Conservation (phyloP, 2,329 filamentous ascomycete species). For the Lecanicillium sp. region DNA sequence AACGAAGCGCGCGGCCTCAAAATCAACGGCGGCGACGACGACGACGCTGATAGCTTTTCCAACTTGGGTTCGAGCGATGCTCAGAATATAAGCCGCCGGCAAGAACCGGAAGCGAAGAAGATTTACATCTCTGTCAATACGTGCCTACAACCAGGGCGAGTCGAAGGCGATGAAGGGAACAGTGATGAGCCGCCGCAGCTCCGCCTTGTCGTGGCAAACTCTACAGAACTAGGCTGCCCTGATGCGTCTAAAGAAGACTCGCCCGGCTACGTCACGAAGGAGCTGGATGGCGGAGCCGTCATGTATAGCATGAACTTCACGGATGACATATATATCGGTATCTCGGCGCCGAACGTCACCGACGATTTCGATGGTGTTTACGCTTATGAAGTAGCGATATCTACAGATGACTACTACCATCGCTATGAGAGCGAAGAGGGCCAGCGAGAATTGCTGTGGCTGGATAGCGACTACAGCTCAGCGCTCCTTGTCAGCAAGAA, state of each 20-base stretch:
- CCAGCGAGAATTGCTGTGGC: constrained; percentile 56
- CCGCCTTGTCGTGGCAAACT: constrained; percentile 66
- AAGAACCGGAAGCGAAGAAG: constrained; percentile 27
- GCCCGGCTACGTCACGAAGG: constrained; percentile 20
- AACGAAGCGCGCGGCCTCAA: constrained; percentile 10
- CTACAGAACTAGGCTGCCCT: constrained; percentile 21
- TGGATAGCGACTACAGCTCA: constrained; percentile 76
- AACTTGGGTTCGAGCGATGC: background rate
- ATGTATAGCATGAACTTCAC: constrained; percentile 54
- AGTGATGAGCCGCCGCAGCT: constrained; percentile 58
- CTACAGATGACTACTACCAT: constrained; percentile 72
- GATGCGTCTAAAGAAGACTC: constrained; percentile 13
- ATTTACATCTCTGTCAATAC: constrained; percentile 83
- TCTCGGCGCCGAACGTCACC: constrained; percentile 62
- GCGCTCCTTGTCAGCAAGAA: constrained; percentile 74
- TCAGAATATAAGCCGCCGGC: constrained; percentile 8
- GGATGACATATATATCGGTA: constrained; percentile 65
- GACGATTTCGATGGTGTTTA: constrained; percentile 57
- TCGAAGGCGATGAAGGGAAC: constrained; percentile 8
- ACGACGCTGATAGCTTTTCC: constrained; percentile 6
- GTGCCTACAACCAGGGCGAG: constrained; percentile 63
- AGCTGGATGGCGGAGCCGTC: constrained; percentile 63
- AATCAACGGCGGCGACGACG: constrained; percentile 11
- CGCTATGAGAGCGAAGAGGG: constrained; percentile 37
- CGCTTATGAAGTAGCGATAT: constrained; percentile 75